Base-by-base conservation (phyloP, 75 land plant genomes). In the Chamaecyparis obtusa region DNA sequence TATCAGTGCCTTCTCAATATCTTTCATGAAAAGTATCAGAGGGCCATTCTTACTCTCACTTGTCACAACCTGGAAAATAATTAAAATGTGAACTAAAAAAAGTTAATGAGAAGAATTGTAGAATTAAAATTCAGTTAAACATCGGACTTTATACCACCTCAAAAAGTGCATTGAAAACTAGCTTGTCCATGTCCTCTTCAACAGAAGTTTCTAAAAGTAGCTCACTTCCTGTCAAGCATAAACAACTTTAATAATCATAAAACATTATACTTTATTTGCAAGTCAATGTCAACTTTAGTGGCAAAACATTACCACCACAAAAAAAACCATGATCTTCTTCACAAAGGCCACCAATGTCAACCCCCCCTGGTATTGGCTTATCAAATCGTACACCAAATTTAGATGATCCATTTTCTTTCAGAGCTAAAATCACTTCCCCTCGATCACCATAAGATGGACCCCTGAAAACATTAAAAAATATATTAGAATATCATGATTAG, bases 311-410 rank as follows among this genome's bases (percentile, higher is more conserved):
- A 93, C 95, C 94, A 76, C 89, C 37, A 81, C 96, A 96, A 76
- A 92, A 96, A 87, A 94, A 94, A 30, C 97, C 97, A 88, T 93
- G 94, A 87, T 91, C 90, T 57, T 88, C 94, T 91, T 94, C 97
- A 90, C 97, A 96, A 48, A 90, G 86, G 60, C 95, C 95, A 14
- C 97, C 96, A 84, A 96, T 94, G 84, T 95, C 88, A 77, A 87
- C 89, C 27, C 97, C 97, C 4, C 90, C 97, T 55, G 96, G 92
- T 56, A 96, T 89, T 60, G 93, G 77, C 57, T 86, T 89, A 67
- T 96, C 97, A 92, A 96, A 96, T 89, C 95, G 89, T 39, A 96
- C 96, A 19, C 96, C 97, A 87, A 96, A 87, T 90, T 96, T 96
- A 35, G 94, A 89, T 27, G 87, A 87, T 3, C 88, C 93, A 87